Conservation (phyloP, 805 yeast species). For the Ogataea salicorniae region DNA sequence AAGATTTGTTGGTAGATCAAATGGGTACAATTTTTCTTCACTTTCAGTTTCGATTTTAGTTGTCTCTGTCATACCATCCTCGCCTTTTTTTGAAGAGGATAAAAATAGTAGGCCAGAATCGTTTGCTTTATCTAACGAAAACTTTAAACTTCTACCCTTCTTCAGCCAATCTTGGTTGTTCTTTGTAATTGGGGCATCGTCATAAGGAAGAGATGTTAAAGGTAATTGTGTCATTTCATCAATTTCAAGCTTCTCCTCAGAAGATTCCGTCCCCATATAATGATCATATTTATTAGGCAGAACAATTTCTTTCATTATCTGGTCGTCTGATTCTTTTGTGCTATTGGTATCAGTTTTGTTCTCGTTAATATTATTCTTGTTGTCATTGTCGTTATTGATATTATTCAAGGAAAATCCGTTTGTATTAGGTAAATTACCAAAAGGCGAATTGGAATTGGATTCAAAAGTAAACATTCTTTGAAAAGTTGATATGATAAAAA, state of each 20-base stretch:
- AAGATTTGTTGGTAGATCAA: constrained; percentile 30
- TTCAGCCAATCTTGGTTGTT: constrained; percentile 31
- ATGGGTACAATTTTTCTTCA: constrained; percentile 40
- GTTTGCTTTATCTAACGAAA: constrained; percentile 41
- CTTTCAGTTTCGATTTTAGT: constrained; percentile 21
- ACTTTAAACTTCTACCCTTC: constrained; percentile 35
- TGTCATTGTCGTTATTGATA: not conserved
- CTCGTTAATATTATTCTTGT: not conserved
- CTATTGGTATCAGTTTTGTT: not conserved
- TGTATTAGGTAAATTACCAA: not conserved
- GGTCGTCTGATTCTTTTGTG: constrained; percentile 7
- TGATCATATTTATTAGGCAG: constrained; percentile 20
- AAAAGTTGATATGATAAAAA: too few relatives aligned
- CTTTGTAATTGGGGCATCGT: constrained; percentile 28
- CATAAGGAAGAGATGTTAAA: constrained; percentile 30
- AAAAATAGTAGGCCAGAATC: constrained; percentile 38
- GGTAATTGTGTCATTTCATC: constrained; percentile 24
- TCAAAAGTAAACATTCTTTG: not conserved
- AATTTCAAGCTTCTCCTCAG: constrained; percentile 17
- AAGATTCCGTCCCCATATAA: constrained; percentile 16
- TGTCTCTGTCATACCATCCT: constrained; percentile 10
- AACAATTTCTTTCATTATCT: constrained; percentile 11
- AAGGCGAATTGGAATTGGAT: not conserved
- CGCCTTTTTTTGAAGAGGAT: constrained; percentile 16
- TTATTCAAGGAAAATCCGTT: not conserved